Percentiles rank a stretch among this genome's conserved stretches.
Evolutionary conservation across 1,284 basidiomycete species (phyloP).

Genomic region (Malassezia equina): DNA sequence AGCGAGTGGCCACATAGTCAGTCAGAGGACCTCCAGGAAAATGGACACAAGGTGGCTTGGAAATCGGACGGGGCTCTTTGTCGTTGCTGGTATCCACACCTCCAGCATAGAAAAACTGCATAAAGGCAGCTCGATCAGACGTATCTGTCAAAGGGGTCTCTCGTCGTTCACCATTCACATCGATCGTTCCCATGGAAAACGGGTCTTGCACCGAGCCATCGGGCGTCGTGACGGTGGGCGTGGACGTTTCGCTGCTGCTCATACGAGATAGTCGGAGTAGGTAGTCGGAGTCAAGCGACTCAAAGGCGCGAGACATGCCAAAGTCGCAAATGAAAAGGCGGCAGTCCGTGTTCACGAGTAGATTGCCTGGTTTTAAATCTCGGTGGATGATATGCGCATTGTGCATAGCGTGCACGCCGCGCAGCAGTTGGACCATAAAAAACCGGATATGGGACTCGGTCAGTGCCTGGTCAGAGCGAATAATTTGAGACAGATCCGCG

Average conservation of each 20-base stretch:
- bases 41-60: slow-evolving; percentile 12
- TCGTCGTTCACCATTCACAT: neutral
- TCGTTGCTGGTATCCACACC: neutral
- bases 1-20: slow-evolving; percentile 45
- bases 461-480: slow-evolving; percentile 38
- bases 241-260: neutral
- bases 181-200: neutral
- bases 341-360: slow-evolving; percentile 46
- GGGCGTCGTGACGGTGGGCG: neutral
- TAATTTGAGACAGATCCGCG: slow-evolving; percentile 45
- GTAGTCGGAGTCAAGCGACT: neutral
- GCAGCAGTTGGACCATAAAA: slow-evolving; percentile 43
- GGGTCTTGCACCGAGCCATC: neutral
- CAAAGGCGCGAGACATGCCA: slow-evolving; percentile 40
- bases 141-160: neutral
- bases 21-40: slow-evolving; percentile 45
- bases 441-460: slow-evolving; percentile 44
- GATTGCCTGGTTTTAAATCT: slow-evolving; percentile 46
- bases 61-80: neutral
- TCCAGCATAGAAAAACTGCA: neutral
- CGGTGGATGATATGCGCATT: slow-evolving; percentile 42
- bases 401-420: slow-evolving; percentile 45
- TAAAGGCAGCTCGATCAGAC: neutral
- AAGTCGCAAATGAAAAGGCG: slow-evolving; percentile 43
- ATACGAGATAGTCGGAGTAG: neutral